phyloP scores from a whole-genome alignment of 1,284 basidiomycete species.

The Tilletia setariae region DNA sequence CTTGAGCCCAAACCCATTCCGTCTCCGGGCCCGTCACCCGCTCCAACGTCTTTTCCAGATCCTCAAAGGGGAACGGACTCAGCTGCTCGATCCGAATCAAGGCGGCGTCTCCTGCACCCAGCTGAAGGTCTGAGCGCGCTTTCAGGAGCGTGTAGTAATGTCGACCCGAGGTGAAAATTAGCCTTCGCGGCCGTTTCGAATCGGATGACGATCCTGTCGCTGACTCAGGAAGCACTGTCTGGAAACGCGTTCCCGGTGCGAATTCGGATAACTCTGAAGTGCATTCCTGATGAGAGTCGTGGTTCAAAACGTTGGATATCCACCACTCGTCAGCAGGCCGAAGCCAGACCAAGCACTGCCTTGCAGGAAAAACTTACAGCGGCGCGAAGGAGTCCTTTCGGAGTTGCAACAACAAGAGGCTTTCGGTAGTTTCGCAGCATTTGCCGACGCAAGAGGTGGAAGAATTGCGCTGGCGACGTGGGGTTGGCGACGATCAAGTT shows the following conservation, averaged over 20 bases:
- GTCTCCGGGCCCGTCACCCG: conserved; percentile 58
- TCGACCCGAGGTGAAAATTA: conserved; percentile 67
- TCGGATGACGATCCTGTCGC: conserved; percentile 48
- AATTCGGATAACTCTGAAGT: conserved; percentile 69
- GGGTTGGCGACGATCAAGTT: conserved; percentile 82
- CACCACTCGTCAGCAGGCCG: neutral
- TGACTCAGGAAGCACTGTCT: conserved; percentile 68
- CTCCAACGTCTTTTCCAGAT: conserved; percentile 66
- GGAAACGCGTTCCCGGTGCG: conserved; percentile 65
- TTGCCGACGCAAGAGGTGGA: conserved; percentile 80
- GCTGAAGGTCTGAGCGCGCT: conserved; percentile 61
- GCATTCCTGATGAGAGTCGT: conserved; percentile 56
- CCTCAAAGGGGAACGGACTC: conserved; percentile 59
- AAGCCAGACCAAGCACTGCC: neutral
- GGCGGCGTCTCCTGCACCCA: conserved; percentile 62
- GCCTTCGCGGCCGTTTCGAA: conserved; percentile 53
- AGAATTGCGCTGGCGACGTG: conserved; percentile 82
- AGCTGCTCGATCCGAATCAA: conserved; percentile 63
- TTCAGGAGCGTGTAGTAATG: conserved; percentile 79
- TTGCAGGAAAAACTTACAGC: neutral
- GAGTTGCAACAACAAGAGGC: conserved; percentile 56
- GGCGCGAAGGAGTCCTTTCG: conserved; percentile 59
- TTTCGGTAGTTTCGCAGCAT: conserved; percentile 78
- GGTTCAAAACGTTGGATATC: neutral
- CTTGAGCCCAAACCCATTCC: conserved; percentile 57